Evolutionary conservation across 805 yeast species (phyloP).

Genomic region (Cyberlindnera sargentensis): DNA sequence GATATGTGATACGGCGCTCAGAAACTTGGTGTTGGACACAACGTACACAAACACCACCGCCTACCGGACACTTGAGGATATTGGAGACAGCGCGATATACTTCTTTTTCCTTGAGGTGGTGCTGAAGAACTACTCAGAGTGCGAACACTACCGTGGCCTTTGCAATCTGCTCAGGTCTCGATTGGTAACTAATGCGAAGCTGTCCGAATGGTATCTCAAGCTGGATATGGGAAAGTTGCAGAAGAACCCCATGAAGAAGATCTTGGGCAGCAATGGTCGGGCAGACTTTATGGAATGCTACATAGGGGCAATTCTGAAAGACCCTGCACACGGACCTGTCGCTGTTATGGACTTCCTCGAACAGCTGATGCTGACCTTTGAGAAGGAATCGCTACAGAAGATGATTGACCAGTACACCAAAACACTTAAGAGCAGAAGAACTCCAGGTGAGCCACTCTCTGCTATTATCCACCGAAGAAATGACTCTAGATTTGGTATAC

Average conservation of each 20-base stretch:
- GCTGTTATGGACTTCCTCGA: not conserved
- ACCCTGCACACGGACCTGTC: not conserved
- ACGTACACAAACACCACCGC: not conserved
- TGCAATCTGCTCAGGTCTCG: not conserved
- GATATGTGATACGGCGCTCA: not conserved
- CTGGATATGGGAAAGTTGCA: not conserved
- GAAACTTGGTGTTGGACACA: not conserved
- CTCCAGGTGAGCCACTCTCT: not conserved
- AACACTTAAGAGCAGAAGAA: not conserved
- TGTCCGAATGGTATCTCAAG: not conserved
- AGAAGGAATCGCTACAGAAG: not conserved
- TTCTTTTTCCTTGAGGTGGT: not conserved
- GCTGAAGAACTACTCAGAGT: not conserved
- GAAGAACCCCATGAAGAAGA: not conserved
- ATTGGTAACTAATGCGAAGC: not conserved
- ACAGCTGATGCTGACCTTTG: not conserved
- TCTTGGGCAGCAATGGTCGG: not conserved
- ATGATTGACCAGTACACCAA: not conserved
- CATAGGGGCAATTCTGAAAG: not conserved
- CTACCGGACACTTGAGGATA: not conserved
- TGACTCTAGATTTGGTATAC: not conserved
- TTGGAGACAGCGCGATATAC: slow-evolving; percentile 1
- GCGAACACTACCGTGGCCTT: not conserved
- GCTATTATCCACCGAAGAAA: not conserved
- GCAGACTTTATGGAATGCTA: not conserved